A percentile compares a stretch with the other conserved stretches of the same genome.
Evolutionary conservation across 2,329 filamentous ascomycete species (phyloP).

Genomic region (Dothiorella sarmentorum): DNA sequence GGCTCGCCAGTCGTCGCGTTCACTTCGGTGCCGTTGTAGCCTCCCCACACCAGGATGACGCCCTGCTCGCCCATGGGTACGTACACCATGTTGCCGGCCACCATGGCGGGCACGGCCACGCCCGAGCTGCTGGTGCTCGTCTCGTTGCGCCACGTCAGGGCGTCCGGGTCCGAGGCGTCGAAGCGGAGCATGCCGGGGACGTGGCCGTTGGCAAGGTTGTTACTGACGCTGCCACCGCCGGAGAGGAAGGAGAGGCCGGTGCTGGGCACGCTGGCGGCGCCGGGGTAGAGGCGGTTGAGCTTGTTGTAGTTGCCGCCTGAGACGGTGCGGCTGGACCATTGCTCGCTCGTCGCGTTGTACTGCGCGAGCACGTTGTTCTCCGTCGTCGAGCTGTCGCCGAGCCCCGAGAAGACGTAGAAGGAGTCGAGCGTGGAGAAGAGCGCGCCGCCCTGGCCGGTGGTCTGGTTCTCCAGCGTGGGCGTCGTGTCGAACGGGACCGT

Average conservation of each 20-base stretch:
- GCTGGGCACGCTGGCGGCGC: not conserved
- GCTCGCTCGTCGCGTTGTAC: not conserved
- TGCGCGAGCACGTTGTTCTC: not conserved
- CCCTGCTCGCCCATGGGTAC: constrained; percentile 9
- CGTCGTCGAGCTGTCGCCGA: not conserved
- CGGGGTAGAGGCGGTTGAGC: not conserved
- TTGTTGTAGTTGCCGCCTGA: constrained; percentile 3
- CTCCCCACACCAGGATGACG: not conserved
- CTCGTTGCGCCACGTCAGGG: constrained; percentile 7
- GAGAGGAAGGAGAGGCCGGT: constrained; percentile 6
- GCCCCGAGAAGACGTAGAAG: constrained; percentile 4
- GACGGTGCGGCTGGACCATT: not conserved
- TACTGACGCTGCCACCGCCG: not conserved
- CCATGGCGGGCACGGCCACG: not conserved
- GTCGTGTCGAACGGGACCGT: not conserved
- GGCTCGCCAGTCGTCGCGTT: not conserved
- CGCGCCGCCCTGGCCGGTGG: not conserved
- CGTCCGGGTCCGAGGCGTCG: not conserved
- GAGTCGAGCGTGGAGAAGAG: not conserved
- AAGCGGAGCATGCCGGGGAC: constrained; percentile 2
- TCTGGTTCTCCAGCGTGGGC: not conserved
- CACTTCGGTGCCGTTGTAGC: not conserved
- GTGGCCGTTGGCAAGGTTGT: not conserved
- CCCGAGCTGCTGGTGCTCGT: not conserved
- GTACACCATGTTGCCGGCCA: not conserved